Conservation (phyloP, 2,329 filamentous ascomycete genomes). For the Tolypocladium album region DNA sequence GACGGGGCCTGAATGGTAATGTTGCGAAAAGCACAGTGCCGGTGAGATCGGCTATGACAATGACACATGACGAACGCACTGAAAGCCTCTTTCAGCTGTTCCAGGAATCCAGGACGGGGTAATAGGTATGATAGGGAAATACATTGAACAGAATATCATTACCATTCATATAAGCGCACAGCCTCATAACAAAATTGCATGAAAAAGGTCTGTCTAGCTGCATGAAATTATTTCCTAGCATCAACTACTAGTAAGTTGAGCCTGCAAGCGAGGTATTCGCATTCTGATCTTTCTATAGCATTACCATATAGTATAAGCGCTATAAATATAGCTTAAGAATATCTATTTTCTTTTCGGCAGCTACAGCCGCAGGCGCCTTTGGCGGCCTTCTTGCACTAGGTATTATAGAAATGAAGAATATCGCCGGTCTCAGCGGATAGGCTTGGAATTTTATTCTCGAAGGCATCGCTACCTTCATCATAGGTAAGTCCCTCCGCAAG, state of each 20-base stretch:
- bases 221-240: conserved; percentile 37
- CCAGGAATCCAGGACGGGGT: too few relatives aligned
- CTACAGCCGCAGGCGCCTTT: conserved; percentile 36
- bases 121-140: too few relatives aligned
- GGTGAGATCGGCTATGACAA: too few relatives aligned
- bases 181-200: too few relatives aligned
- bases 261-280: too few relatives aligned
- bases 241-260: conserved; percentile 21
- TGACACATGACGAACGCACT: too few relatives aligned
- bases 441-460: background rate
- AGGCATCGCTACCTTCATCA: background rate
- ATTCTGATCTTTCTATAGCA: conserved; percentile 23
- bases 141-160: too few relatives aligned
- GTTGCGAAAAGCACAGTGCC: too few relatives aligned
- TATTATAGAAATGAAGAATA: background rate
- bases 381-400: background rate
- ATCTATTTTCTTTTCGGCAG: conserved; percentile 42
- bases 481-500: background rate
- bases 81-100: too few relatives aligned
- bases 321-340: conserved; percentile 45
- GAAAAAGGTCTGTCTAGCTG: too few relatives aligned
- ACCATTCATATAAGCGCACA: too few relatives aligned
- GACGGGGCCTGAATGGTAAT: too few relatives aligned
- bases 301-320: conserved; percentile 42
- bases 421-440: background rate